These are phyloP conservation scores for Trichoderma gamsii DNA, from an alignment of 495 filamentous ascomycete genomes.

Conservation along the genomic window DNA sequence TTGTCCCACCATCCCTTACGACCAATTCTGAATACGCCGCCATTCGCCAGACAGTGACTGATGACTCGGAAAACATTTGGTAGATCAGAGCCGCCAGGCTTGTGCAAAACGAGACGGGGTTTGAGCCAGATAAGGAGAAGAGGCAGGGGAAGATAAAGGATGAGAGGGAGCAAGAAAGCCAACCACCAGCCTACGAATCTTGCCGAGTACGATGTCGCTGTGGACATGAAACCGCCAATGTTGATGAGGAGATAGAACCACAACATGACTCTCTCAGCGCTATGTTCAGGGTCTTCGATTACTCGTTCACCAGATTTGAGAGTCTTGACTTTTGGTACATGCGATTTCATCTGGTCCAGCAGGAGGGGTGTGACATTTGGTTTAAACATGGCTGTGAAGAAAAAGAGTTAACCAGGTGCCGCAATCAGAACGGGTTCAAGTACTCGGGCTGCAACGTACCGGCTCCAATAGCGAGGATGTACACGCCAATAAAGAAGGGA, in stretches of 20 bases:
- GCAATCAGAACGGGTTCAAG: background rate
- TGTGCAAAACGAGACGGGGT: slow-evolving; percentile 45
- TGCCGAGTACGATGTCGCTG: slow-evolving; percentile 42
- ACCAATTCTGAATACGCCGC: slow-evolving; percentile 50
- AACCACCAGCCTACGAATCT: slow-evolving; percentile 63
- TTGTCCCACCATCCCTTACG: slow-evolving; percentile 56
- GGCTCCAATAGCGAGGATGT: slow-evolving; percentile 55
- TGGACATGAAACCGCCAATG: slow-evolving; percentile 57
- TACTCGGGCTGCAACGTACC: slow-evolving; percentile 46
- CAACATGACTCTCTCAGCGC: slow-evolving; percentile 57
- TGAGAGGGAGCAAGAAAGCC: slow-evolving; percentile 62
- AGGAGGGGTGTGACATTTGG: slow-evolving; percentile 58
- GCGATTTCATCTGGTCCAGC: slow-evolving; percentile 52
- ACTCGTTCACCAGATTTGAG: slow-evolving; percentile 46
- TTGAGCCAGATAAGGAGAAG: slow-evolving; percentile 47
- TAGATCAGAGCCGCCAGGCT: slow-evolving; percentile 49
- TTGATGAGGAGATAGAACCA: slow-evolving; percentile 62
- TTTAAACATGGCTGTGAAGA: slow-evolving; percentile 49
- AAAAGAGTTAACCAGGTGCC: slow-evolving; percentile 15
- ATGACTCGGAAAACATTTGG: slow-evolving; percentile 50
- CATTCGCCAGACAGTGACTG: slow-evolving; percentile 46
- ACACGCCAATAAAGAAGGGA: slow-evolving; percentile 53
- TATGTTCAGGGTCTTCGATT: slow-evolving; percentile 54
- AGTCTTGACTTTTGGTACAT: slow-evolving; percentile 39
- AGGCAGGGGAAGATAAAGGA: slow-evolving; percentile 54